Base-by-base conservation (phyloP, 2,329 filamentous ascomycete genomes). In the Nigrograna mackinnonii region DNA sequence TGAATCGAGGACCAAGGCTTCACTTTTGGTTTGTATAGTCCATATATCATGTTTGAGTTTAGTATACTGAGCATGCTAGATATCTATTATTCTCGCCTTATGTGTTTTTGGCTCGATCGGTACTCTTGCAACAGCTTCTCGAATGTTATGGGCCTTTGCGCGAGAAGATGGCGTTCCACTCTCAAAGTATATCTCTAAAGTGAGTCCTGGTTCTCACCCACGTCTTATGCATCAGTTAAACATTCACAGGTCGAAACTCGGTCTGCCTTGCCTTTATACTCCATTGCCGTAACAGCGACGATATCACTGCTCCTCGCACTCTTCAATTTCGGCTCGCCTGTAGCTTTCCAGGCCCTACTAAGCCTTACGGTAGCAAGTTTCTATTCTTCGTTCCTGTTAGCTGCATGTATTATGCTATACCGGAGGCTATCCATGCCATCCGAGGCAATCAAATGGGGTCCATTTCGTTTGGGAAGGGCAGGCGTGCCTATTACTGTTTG, bases 301-400 rank as follows among this genome's bases (percentile, higher is more conserved):
- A 55, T 71, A 22, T 62, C 61, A 18, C 54, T 62, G 16, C 55
- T 77, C 4, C 64, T 79, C n/a, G 68, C 69, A 0, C 59, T 78
- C 14, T 72, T 79, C 57, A 77, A 77, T 49, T 69, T 79, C 43
- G 76, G 74, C 4, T 57, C 54, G 2, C 42, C 51, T 7, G 44
- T 47, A 3, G 60, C 57, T 3, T 64, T 62, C 49, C 60, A 57
- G 33, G 55, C 48, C 16, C 46, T 64, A 26, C 54, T 59, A 13
- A 60, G 55, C 4, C 16, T 39, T 33, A n/a, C n/a, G 24, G 7
- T 34, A 7, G 16, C 11, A 7, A 17, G 9, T 17, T 34, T 9
- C 16, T 34, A 34, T 34, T 7, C 16, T 7, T 34, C 31, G 9
- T 34, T 34, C 31, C 11, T 34, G 7, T 16, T 34, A 9, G 7